phyloP scores from a whole-genome alignment of 305 asterid genomes.

The Fraxinus baroniana region DNA sequence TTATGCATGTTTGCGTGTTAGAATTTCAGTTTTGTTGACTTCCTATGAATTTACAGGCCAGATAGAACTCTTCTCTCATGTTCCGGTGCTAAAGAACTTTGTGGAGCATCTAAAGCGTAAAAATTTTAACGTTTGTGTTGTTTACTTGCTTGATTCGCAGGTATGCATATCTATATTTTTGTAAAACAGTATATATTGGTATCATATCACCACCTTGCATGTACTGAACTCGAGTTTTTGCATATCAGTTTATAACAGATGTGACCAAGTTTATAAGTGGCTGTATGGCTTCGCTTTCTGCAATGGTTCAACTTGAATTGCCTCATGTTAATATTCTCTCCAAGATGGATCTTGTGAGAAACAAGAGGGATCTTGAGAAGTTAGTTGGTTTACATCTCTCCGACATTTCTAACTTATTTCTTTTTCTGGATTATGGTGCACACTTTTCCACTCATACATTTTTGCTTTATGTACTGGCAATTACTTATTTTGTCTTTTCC shows the following conservation, averaged over 20 bases:
- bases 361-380: slow-evolving; percentile 84
- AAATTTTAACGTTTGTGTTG: slow-evolving; percentile 83
- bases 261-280: slow-evolving; percentile 98
- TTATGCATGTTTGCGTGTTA: slow-evolving; percentile 2
- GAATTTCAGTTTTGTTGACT: slow-evolving; percentile 18
- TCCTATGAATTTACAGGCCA: slow-evolving; percentile 54
- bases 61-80: slow-evolving; percentile 92
- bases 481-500: slow-evolving; percentile 24
- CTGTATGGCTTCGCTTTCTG: slow-evolving; percentile 96
- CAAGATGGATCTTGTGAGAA: slow-evolving; percentile 94
- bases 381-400: slow-evolving; percentile 40
- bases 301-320: slow-evolving; percentile 94
- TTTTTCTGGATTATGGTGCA: not conserved
- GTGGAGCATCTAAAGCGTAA: slow-evolving; percentile 73
- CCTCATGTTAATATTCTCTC: slow-evolving; percentile 95
- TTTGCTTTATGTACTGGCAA: slow-evolving; percentile 10
- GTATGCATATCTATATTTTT: slow-evolving; percentile 31
- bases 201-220: slow-evolving; percentile 13
- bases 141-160: slow-evolving; percentile 96
- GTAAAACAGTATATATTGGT: not conserved
- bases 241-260: slow-evolving; percentile 74
- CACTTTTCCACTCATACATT: slow-evolving; percentile 3
- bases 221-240: slow-evolving; percentile 12
- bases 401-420: not conserved
- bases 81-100: slow-evolving; percentile 85